Conservation (phyloP, 768 basidiomycete genomes). For the Hirschioporus abietinus region DNA sequence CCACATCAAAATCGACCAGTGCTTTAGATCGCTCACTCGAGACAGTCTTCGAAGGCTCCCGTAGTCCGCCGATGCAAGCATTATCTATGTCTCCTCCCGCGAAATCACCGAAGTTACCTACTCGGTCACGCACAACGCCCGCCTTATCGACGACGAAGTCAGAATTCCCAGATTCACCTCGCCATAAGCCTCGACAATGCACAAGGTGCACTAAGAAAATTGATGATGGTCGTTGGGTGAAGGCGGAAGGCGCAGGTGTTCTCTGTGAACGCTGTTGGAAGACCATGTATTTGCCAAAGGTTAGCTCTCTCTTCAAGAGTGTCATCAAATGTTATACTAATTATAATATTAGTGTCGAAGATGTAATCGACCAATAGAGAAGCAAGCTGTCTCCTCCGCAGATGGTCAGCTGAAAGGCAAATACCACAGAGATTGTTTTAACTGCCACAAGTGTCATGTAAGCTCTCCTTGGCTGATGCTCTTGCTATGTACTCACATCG, state of each 20-base stretch:
- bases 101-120: constrained; percentile 43
- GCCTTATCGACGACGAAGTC: constrained; percentile 13
- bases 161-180: background rate
- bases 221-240: constrained; percentile 79
- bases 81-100: background rate
- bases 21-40: constrained; percentile 48
- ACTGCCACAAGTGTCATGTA: constrained; percentile 78
- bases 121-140: constrained; percentile 48
- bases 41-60: constrained; percentile 39
- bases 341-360: constrained; percentile 64
- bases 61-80: constrained; percentile 18
- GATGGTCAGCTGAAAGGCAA: constrained; percentile 96
- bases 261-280: constrained; percentile 94
- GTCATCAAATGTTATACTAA: background rate
- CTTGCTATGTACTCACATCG: constrained; percentile 1
- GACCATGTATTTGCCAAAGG: constrained; percentile 92
- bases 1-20: constrained; percentile 28
- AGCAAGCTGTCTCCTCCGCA: constrained; percentile 81
- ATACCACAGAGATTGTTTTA: constrained; percentile 90
- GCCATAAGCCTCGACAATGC: constrained; percentile 34
- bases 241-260: constrained; percentile 66
- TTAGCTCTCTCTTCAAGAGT: constrained; percentile 18
- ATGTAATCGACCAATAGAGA: constrained; percentile 84
- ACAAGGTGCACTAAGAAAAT: constrained; percentile 64
- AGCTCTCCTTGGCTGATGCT: constrained; percentile 16